Evolutionary conservation across 352 stramenopile species (phyloP).

Genomic region (Phytophthora multivora): DNA sequence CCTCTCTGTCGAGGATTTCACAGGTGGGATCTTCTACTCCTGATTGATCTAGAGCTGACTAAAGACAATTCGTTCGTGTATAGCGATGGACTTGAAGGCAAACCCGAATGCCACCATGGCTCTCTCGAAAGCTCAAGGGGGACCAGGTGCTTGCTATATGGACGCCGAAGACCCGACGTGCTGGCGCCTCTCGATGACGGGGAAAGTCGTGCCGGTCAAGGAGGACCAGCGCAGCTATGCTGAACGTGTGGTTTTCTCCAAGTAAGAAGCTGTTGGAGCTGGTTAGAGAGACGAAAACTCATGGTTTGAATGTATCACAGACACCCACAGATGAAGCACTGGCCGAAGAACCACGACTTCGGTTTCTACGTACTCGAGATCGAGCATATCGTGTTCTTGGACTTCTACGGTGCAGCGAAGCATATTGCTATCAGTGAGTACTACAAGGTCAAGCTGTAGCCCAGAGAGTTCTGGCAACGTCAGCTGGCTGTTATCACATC

Average conservation of each 20-base stretch:
- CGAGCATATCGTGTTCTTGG: slow-evolving; percentile 64
- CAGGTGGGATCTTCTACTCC: slow-evolving; percentile 6
- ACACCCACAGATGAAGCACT: slow-evolving; percentile 72
- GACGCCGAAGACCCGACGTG: slow-evolving; percentile 75
- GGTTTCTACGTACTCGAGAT: slow-evolving; percentile 55
- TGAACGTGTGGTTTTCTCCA: slow-evolving; percentile 65
- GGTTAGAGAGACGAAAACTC: background rate
- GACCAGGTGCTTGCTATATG: slow-evolving; percentile 51
- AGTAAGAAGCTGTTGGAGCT: slow-evolving; percentile 13
- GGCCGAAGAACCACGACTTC: slow-evolving; percentile 64
- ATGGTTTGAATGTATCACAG: slow-evolving; percentile 16
- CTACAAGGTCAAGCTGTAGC: slow-evolving; percentile 55
- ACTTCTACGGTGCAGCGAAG: slow-evolving; percentile 75
- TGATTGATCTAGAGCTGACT: background rate
- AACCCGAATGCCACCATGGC: slow-evolving; percentile 58
- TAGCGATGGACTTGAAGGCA: slow-evolving; percentile 50
- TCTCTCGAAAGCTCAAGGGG: slow-evolving; percentile 61
- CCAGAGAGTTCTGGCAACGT: background rate
- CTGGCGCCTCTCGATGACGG: slow-evolving; percentile 61
- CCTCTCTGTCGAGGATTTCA: slow-evolving; percentile 48
- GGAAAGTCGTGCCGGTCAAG: slow-evolving; percentile 47
- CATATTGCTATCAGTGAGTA: slow-evolving; percentile 60
- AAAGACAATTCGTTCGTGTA: background rate
- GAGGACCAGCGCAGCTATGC: slow-evolving; percentile 42
- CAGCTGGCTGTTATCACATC: background rate